Base-by-base conservation (phyloP, 768 basidiomycete genomes). In the Termitomyces sp. region DNA sequence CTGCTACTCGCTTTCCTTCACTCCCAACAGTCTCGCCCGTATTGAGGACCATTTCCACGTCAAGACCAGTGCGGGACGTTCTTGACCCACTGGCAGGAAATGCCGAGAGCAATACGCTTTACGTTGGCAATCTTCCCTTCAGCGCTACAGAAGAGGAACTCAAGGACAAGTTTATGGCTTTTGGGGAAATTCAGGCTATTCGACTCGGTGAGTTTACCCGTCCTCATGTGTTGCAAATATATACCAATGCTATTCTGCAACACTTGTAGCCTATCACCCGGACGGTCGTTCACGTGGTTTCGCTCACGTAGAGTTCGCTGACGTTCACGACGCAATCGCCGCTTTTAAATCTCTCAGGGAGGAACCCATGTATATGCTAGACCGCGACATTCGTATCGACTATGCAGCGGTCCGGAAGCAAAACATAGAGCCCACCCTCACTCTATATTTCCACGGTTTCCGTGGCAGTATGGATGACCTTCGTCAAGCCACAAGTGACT, bases 111-210 rank as follows among this genome's bases (percentile, higher is more conserved):
- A 70, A 70, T 11, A 74, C 73, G 3, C 66, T 86, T 54, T 86
- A 71, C 48, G 64, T 84, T 36, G 81, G 77, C 9, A 87, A 86
- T 63, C n/a, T 87, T n/a, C 82, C 84, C 53, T 90, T 73, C 68
- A 72, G 66, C 18, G 66, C 72, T 42, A 77, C 75, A 1, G 79
- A 76, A 62, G 70, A 68, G 22, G 75, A 84, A 49, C 52, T 87
- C 12, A 59, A 70, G 44, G 74, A 77, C 4, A 71, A 74, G 18
- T 81, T 85, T 65, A 69, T 66, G 22, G 68, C 74, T 28, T 84
- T 79, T 65, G 85, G 84, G 8, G 60, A 70, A 22, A 62, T 86
- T 44, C 59, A 59, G 40, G 64, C 59, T 15, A 65, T 85, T 46
- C 70, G 69, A 39, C 52, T 86, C 48, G 69, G 84, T 83, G 61